phyloP scores from a whole-genome alignment of 1,284 basidiomycete species.

The Apiotrichum gamsii region DNA sequence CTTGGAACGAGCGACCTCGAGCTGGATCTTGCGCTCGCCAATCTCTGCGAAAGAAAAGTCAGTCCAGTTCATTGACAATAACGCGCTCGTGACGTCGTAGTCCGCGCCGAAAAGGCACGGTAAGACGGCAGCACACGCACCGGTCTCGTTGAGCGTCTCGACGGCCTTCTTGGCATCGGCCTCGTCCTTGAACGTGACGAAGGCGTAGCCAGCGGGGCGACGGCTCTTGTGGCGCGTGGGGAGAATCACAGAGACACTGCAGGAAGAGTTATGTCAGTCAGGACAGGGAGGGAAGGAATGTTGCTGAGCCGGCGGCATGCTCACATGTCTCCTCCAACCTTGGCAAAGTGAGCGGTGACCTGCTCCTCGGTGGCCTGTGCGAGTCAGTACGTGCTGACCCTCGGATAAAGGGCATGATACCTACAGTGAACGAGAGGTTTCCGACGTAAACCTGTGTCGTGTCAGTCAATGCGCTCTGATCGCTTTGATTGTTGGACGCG shows the following conservation, averaged over 20 bases:
- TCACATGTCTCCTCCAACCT: constrained; percentile 41
- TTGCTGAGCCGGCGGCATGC: too few relatives aligned
- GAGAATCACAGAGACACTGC: constrained; percentile 34
- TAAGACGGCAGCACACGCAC: background rate
- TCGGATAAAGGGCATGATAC: constrained; percentile 1
- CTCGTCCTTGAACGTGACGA: constrained; percentile 71
- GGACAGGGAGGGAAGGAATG: background rate
- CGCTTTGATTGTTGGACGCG: background rate
- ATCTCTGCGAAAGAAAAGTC: too few relatives aligned
- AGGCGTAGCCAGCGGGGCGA: constrained; percentile 69
- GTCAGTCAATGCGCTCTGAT: too few relatives aligned
- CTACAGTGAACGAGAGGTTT: constrained; percentile 41
- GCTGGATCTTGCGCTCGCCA: constrained; percentile 75
- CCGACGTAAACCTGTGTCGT: constrained; percentile 44
- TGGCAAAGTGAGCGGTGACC: constrained; percentile 34
- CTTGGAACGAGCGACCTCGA: constrained; percentile 88
- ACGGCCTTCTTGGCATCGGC: constrained; percentile 81
- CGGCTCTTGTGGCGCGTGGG: constrained; percentile 35
- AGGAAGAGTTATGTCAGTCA: background rate
- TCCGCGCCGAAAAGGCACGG: background rate
- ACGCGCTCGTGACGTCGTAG: too few relatives aligned
- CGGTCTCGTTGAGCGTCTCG: constrained; percentile 66
- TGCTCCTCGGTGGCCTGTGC: constrained; percentile 39
- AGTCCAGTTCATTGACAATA: too few relatives aligned
- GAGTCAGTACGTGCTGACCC: background rate